Evolutionary conservation across 495 filamentous ascomycete genomes (phyloP).

Genomic region (Penicillium flavigenum): DNA sequence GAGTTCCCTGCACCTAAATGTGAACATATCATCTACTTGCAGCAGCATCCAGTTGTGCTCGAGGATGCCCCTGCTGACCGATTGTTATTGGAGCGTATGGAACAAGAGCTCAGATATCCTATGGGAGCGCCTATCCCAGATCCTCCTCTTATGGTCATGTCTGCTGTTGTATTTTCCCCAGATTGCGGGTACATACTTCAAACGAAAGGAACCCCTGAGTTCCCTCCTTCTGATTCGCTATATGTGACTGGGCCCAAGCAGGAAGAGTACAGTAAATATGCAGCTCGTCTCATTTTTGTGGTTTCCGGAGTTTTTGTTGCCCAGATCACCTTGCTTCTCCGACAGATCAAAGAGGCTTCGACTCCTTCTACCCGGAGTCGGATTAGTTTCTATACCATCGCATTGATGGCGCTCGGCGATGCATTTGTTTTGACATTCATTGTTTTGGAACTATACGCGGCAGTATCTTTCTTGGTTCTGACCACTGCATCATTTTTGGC

Average conservation of each 20-base stretch:
- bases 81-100: slow-evolving; percentile 62
- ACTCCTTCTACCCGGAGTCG: slow-evolving; percentile 93
- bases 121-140: slow-evolving; percentile 71
- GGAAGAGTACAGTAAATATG: slow-evolving; percentile 67
- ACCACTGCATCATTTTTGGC: slow-evolving; percentile 68
- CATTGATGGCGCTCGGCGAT: slow-evolving; percentile 84
- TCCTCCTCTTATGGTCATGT: slow-evolving; percentile 73
- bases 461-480: slow-evolving; percentile 67
- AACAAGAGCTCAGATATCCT: slow-evolving; percentile 81
- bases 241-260: slow-evolving; percentile 78
- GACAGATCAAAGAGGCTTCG: slow-evolving; percentile 85
- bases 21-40: slow-evolving; percentile 84
- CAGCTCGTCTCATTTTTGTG: slow-evolving; percentile 64
- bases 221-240: slow-evolving; percentile 57
- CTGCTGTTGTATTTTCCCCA: slow-evolving; percentile 84
- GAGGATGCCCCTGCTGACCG: slow-evolving; percentile 34
- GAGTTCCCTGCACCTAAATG: slow-evolving; percentile 69
- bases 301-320: slow-evolving; percentile 62
- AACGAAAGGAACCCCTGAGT: slow-evolving; percentile 77
- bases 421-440: slow-evolving; percentile 66
- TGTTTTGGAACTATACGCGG: slow-evolving; percentile 60
- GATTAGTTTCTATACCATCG: slow-evolving; percentile 84
- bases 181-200: slow-evolving; percentile 93
- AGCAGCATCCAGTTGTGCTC: slow-evolving; percentile 64
- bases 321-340: slow-evolving; percentile 73